Evolutionary conservation across 441 rosid species (phyloP), one percentile per base, ranked within the genome.

Genomic region (Populus hybrid): DNA sequence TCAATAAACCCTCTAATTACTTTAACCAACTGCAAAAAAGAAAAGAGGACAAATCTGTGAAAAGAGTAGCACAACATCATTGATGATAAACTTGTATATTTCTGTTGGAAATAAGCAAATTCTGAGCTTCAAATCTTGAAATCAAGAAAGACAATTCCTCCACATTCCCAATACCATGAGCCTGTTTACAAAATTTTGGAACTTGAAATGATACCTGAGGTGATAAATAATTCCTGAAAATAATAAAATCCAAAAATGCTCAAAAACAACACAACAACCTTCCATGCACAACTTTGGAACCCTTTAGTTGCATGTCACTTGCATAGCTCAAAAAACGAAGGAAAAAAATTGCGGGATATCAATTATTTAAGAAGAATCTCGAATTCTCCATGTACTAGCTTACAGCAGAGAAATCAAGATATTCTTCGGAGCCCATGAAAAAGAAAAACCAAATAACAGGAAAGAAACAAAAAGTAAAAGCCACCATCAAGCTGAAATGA

Each of bases 241-340:
- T 18, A 35, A 67, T 4, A 24, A 7, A 24, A 23, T 28, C 14
- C 23, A 78, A 5, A 38, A 24, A 30, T 40, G 36, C 36, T 21
- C 1, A 68, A 66, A 30, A 50, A 32, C 68, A 69, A 32, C 12
- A 35, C 1, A 75, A 57, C 11, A 69, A 36, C 59, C 61, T 69
- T 69, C 69, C 46, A 26, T 57, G 61, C 21, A 65, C 65, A 38
- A 18, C 30, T 42, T 40, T 69, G 21, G 36, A 66, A 23, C 35
- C 40, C 69, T 32, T 18, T 38, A 81, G 40, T 69, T 71, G 21
- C 57, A 57, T 70, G 28, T 18, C 76, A 19, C 69, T n/a, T 36
- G 38, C 68, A 28, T 26, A 53, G 38, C 78, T 70, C 30, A 5
- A 75, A 67, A 14, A 76, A 14, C 28, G 32, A 42, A 8, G 32